Evolutionary conservation across 163 green algal genomes (phyloP).

Genomic region (Chlorella variabilis): DNA sequence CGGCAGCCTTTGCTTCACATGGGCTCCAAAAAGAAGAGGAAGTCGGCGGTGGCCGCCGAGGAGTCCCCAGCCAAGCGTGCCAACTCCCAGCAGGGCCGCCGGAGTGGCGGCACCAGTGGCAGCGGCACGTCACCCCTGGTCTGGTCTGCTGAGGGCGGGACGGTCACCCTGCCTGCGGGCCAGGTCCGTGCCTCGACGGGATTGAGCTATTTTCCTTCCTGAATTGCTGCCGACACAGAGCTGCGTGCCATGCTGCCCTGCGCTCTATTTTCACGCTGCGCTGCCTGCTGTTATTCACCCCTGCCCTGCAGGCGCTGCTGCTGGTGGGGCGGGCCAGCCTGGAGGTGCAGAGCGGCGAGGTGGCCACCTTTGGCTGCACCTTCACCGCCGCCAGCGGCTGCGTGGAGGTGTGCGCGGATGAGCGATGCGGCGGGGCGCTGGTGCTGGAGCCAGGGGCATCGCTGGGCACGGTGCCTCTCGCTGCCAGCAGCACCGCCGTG

Average conservation of each 20-base stretch:
- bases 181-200: no score
- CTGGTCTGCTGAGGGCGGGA: conserved; percentile 21
- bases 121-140: not conserved
- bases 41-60: conserved; percentile 1
- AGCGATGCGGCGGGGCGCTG: conserved; percentile 10
- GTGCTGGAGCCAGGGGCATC: conserved; percentile 3
- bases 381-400: not conserved
- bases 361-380: not conserved
- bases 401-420: conserved; percentile 26
- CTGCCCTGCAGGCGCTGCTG: conserved; percentile 24
- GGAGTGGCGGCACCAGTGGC: not conserved
- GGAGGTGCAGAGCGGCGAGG: conserved; percentile 36
- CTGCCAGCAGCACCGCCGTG: not conserved
- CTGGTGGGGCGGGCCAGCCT: conserved; percentile 28
- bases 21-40: conserved; percentile 37
- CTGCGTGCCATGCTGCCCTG: no score
- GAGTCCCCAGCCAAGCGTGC: conserved; percentile 12
- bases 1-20: not conserved
- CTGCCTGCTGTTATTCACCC: not conserved
- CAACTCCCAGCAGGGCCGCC: not conserved
- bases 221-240: no score
- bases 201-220: no score
- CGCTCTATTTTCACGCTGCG: not conserved
- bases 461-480: conserved; percentile 9
- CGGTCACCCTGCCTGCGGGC: not conserved